A percentile compares a stretch with the other conserved stretches of the same genome.
phyloP scores from a whole-genome alignment of 192 early-diverging fungal species.

The Mortierella alpina region DNA sequence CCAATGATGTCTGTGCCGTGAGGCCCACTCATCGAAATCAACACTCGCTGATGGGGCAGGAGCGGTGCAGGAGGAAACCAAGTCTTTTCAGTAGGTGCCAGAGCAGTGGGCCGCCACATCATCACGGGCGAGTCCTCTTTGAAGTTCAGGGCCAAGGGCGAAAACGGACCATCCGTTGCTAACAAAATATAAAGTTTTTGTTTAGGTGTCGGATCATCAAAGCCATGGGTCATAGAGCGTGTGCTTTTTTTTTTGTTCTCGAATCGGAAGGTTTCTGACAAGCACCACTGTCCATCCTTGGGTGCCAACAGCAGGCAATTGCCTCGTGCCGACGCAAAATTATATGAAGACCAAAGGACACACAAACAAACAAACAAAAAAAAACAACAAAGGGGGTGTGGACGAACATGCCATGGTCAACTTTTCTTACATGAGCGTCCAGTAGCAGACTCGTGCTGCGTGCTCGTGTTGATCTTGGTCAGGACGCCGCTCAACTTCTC shows the following conservation, averaged over 20 bases:
- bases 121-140: slow-evolving; percentile 39
- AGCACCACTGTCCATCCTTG: no score
- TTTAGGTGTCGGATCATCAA: background rate
- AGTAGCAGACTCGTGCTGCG: slow-evolving; percentile 21
- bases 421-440: slow-evolving; percentile 48
- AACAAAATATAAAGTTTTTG: background rate
- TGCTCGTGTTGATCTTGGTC: slow-evolving; percentile 21
- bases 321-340: background rate
- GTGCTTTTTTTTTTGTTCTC: background rate
- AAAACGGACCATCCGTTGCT: slow-evolving; percentile 25
- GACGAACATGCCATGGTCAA: no score
- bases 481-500: slow-evolving; percentile 63
- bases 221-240: slow-evolving; percentile 1
- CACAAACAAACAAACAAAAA: slow-evolving; percentile 20
- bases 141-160: slow-evolving; percentile 39
- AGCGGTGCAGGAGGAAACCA: slow-evolving; percentile 62
- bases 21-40: slow-evolving; percentile 85
- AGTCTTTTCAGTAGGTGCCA: slow-evolving; percentile 44
- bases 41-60: slow-evolving; percentile 78
- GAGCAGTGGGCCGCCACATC: slow-evolving; percentile 33
- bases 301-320: background rate
- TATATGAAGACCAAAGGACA: slow-evolving; percentile 1
- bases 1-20: slow-evolving; percentile 95
- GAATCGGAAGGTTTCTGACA: no score
- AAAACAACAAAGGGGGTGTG: background rate